Base-by-base conservation (phyloP, 768 basidiomycete species). In the Lactifluus rugatus region DNA sequence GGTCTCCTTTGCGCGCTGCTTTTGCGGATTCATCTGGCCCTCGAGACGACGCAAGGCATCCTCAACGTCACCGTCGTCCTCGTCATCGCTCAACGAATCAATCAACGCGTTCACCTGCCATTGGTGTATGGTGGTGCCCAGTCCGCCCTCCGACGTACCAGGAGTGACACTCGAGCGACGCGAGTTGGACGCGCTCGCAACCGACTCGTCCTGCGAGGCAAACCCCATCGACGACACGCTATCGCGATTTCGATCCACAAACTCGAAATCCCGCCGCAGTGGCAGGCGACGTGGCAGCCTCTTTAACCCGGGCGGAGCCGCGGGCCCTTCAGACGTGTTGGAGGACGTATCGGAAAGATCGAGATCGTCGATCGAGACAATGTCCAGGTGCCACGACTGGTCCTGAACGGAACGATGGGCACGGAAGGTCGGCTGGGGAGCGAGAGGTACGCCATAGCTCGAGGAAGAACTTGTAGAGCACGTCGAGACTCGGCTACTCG, bases 71-170 rank as follows among this genome's bases (percentile, higher is more conserved):
- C 90, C 90, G 17, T 72, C 77, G 57, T 85, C 89, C 23, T 78
- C 87, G 5, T 90, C 83, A 54, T 88, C 83, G 60, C 81, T 86
- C 62, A 87, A 72, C 39, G 80, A 70, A 49, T 89, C 85, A 11
- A 91, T 76, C 39, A 91, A 71, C 26, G 86, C 84, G 66, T 87
- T 87, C 71, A 89, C 74, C 64, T 91, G 90, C 90, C 90, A 92
- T 54, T 83, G 81, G n/a, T 84, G 81, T 17, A 90, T 82, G 28
- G 71, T 72, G 0, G 73, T 76, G 2, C 76, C 78, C 5, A 80
- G 69, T 19, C 60, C 72, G 21, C 74, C 74, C 6, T 59, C 63
- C 25, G 57, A 58, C 3, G 62, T 63, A 3, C 74, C 65, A 0
- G 74, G 72, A 11, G 79, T 76, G 10, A 72, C 64, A 37, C 61